A percentile compares a stretch with the other conserved stretches of the same genome.
Evolutionary conservation across 805 yeast genomes (phyloP).

Genomic region (Lipomyces sp.): DNA sequence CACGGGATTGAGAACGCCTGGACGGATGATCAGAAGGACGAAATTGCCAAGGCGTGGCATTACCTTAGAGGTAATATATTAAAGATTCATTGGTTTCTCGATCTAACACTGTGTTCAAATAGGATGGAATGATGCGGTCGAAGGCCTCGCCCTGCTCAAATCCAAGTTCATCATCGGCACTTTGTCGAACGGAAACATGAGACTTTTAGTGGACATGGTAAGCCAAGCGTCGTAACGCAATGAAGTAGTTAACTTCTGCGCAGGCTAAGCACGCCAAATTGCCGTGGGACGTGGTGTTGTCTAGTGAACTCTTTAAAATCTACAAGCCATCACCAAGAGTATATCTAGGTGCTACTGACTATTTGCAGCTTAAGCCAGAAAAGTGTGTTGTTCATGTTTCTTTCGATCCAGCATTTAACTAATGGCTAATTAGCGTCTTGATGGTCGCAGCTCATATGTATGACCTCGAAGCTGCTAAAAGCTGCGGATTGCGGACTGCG

Average conservation of each 20-base stretch:
- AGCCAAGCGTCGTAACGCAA: not conserved
- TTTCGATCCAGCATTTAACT: not conserved
- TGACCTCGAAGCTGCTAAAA: conserved; percentile 32
- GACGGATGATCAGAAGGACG: conserved; percentile 25
- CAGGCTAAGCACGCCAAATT: conserved; percentile 35
- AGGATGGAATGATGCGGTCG: conserved; percentile 35
- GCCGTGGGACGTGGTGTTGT: conserved; percentile 35
- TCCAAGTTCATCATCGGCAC: conserved; percentile 29
- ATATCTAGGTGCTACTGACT: conserved; percentile 31
- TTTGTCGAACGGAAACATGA: conserved; percentile 34
- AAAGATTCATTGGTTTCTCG: not conserved
- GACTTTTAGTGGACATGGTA: conserved; percentile 34
- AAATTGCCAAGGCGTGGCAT: conserved; percentile 32
- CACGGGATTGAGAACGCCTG: conserved; percentile 18
- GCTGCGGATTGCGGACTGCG: conserved; percentile 28
- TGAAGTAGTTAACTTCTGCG: not conserved
- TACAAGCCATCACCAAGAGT: conserved; percentile 35
- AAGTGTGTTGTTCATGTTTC: conserved; percentile 14
- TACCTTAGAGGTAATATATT: conserved; percentile 22
- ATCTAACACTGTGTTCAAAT: not conserved
- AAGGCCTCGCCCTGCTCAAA: conserved; percentile 29
- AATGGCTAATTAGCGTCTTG: conserved; percentile 15
- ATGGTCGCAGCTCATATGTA: conserved; percentile 37
- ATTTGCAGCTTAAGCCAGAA: conserved; percentile 31
- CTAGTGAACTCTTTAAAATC: conserved; percentile 30